Evolutionary conservation across 2,329 filamentous ascomycete species (phyloP).

Genomic region (Cladorrhinum sp.): DNA sequence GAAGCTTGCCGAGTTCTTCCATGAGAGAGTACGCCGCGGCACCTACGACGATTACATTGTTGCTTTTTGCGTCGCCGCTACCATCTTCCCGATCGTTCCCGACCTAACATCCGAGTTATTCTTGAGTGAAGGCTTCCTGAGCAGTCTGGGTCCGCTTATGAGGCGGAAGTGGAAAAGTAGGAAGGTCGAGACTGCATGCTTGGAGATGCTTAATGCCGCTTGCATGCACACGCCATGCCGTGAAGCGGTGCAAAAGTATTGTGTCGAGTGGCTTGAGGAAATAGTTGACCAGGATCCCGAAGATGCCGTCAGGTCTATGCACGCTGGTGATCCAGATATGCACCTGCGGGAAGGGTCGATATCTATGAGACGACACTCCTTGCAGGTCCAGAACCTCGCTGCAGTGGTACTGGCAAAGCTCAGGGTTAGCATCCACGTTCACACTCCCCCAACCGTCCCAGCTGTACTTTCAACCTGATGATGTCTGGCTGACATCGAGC

Average conservation of each 20-base stretch:
- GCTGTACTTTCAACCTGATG: slow-evolving; percentile 27
- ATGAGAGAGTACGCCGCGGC: slow-evolving; percentile 64
- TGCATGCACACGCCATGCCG: slow-evolving; percentile 82
- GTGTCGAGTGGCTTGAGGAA: slow-evolving; percentile 81
- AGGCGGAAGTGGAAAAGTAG: slow-evolving; percentile 77
- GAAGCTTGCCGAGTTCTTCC: slow-evolving; percentile 72
- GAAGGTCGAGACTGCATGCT: slow-evolving; percentile 79
- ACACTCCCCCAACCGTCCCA: slow-evolving; percentile 24
- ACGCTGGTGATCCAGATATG: slow-evolving; percentile 52
- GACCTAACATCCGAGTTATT: slow-evolving; percentile 75
- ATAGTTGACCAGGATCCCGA: slow-evolving; percentile 72
- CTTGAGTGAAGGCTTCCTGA: slow-evolving; percentile 81
- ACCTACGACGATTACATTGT: slow-evolving; percentile 87
- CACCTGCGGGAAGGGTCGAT: slow-evolving; percentile 59
- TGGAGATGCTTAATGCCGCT: slow-evolving; percentile 88
- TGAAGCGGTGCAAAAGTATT: slow-evolving; percentile 80
- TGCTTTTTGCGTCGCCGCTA: slow-evolving; percentile 88
- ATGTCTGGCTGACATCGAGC: slow-evolving; percentile 48
- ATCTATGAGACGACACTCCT: slow-evolving; percentile 58
- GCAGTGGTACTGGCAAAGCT: slow-evolving; percentile 75
- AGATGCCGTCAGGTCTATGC: slow-evolving; percentile 47
- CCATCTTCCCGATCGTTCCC: slow-evolving; percentile 82
- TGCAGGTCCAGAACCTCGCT: slow-evolving; percentile 62
- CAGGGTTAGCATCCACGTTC: slow-evolving; percentile 52
- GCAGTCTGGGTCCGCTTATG: slow-evolving; percentile 72